These are phyloP conservation scores for Amanita brunnescens DNA, from an alignment of 768 basidiomycete species.

Conservation along the genomic window DNA sequence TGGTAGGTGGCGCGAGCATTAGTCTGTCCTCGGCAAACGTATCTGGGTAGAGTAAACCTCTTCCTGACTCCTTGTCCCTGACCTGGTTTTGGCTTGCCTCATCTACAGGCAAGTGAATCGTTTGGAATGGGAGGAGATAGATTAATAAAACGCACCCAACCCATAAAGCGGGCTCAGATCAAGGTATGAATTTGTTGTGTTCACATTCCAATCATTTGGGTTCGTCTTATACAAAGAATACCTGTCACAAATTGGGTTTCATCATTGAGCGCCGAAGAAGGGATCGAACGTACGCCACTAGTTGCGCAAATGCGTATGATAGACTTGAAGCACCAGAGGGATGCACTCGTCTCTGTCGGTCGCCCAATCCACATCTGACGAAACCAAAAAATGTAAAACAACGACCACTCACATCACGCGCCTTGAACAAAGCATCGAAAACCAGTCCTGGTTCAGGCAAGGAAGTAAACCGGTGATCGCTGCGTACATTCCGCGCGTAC, in stretches of 20 bases:
- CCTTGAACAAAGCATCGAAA: conserved; percentile 51
- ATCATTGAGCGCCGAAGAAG: background rate
- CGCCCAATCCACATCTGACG: conserved; percentile 8
- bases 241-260: background rate
- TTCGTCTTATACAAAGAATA: conserved; percentile 51
- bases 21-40: conserved; percentile 45
- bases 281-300: conserved; percentile 31
- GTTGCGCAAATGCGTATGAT: conserved; percentile 58
- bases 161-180: conserved; percentile 53
- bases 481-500: conserved; percentile 46
- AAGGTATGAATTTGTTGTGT: conserved; percentile 47
- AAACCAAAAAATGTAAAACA: conserved; percentile 18
- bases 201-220: conserved; percentile 32
- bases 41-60: conserved; percentile 46
- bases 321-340: conserved; percentile 51
- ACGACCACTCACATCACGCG: conserved; percentile 25
- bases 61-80: conserved; percentile 38
- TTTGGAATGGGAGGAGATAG: background rate
- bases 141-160: conserved; percentile 22
- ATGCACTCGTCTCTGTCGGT: conserved; percentile 28
- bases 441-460: conserved; percentile 52
- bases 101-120: conserved; percentile 15
- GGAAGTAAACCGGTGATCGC: conserved; percentile 27
- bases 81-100: conserved; percentile 31
- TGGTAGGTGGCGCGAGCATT: conserved; percentile 43